These are phyloP conservation scores for Trametes cingulata DNA, from an alignment of 768 basidiomycete genomes.

Conservation along the genomic window DNA sequence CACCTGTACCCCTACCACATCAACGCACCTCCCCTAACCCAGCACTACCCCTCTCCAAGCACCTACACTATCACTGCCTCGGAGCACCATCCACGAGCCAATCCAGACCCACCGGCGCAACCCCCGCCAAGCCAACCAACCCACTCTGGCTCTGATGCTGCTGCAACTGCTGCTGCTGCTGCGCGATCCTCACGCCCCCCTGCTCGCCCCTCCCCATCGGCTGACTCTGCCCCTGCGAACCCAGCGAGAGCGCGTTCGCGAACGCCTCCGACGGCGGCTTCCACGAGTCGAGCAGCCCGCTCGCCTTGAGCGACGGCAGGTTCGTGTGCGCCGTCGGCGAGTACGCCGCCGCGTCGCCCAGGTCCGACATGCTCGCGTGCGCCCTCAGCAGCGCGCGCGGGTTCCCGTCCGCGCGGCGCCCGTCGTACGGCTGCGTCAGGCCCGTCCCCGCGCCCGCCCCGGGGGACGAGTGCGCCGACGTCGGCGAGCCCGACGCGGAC, in stretches of 20 bases:
- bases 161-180: not conserved
- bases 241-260: slow-evolving; percentile 22
- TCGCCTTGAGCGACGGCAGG: slow-evolving; percentile 76
- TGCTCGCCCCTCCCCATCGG: not conserved
- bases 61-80: not conserved
- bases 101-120: slow-evolving; percentile 57
- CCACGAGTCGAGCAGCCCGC: slow-evolving; percentile 64
- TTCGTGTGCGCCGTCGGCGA: slow-evolving; percentile 29
- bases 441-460: not conserved
- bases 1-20: too few relatives aligned
- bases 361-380: slow-evolving; percentile 13
- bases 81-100: slow-evolving; percentile 49
- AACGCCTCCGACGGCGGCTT: slow-evolving; percentile 28
- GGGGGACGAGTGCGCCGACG: slow-evolving; percentile 15
- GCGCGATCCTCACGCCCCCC: not conserved
- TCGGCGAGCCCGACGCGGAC: slow-evolving; percentile 16
- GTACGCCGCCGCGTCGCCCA: slow-evolving; percentile 8
- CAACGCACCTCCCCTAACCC: not conserved
- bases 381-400: slow-evolving; percentile 17
- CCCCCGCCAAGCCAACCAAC: not conserved
- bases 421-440: slow-evolving; percentile 13
- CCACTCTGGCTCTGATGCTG: not conserved
- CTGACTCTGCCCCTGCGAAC: slow-evolving; percentile 1
- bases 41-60: not conserved
- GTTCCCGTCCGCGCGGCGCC: slow-evolving; percentile 8